phyloP scores from a whole-genome alignment of 805 yeast genomes.

The Jamesozyma spencerorum region DNA sequence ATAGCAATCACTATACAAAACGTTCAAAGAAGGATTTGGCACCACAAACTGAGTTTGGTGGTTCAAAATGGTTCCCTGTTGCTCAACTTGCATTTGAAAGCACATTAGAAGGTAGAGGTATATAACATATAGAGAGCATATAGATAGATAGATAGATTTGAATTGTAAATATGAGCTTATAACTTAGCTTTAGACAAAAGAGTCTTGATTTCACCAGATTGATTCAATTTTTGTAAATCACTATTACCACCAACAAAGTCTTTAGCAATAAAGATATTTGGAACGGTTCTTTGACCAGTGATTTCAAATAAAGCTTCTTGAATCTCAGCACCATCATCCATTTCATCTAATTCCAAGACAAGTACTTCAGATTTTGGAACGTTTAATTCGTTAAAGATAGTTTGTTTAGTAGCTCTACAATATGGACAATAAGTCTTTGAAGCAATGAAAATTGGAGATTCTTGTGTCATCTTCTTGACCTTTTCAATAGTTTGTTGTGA shows the following conservation, averaged over 20 bases:
- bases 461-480: slow-evolving; percentile 55
- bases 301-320: slow-evolving; percentile 67
- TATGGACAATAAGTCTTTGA: slow-evolving; percentile 70
- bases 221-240: slow-evolving; percentile 66
- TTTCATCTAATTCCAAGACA: slow-evolving; percentile 38
- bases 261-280: slow-evolving; percentile 81
- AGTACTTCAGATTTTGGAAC: slow-evolving; percentile 35
- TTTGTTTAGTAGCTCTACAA: slow-evolving; percentile 39
- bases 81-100: slow-evolving; percentile 18
- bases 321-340: slow-evolving; percentile 63
- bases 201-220: slow-evolving; percentile 46
- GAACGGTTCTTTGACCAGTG: slow-evolving; percentile 89
- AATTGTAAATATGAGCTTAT: neutral
- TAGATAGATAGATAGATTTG: neutral
- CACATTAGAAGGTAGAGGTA: slow-evolving; percentile 6
- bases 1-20: neutral
- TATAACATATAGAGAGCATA: neutral
- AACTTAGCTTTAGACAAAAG: slow-evolving; percentile 1
- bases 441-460: slow-evolving; percentile 67
- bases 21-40: slow-evolving; percentile 14
- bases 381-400: slow-evolving; percentile 31
- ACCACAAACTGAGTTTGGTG: slow-evolving; percentile 28
- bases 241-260: slow-evolving; percentile 94
- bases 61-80: slow-evolving; percentile 18
- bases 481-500: slow-evolving; percentile 46